Evolutionary conservation across 805 yeast species (phyloP).

Genomic region (Myxozyma vanderwaltii): DNA sequence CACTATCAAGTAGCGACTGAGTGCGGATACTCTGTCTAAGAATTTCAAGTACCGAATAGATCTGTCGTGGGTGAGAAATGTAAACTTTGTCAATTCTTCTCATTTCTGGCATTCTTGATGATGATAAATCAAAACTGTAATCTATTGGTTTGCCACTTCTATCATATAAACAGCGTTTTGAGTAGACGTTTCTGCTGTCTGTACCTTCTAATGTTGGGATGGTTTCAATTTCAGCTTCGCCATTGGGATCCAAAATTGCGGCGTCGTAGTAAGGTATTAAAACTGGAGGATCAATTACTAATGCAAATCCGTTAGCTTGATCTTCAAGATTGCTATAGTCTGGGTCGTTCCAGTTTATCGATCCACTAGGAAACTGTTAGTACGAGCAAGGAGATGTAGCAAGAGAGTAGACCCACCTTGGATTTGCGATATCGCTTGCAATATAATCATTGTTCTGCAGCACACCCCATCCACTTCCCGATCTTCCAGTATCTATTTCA

Average conservation of each 20-base stretch:
- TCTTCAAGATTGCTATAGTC: slow-evolving; percentile 36
- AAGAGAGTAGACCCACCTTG: neutral
- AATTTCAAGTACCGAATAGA: slow-evolving; percentile 18
- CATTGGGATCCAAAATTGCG: slow-evolving; percentile 27
- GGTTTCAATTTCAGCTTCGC: slow-evolving; percentile 17
- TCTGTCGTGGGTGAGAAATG: slow-evolving; percentile 30
- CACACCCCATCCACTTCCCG: slow-evolving; percentile 26
- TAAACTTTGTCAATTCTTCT: slow-evolving; percentile 19
- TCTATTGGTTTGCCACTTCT: slow-evolving; percentile 11
- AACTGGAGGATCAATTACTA: slow-evolving; percentile 44
- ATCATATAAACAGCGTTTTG: slow-evolving; percentile 15
- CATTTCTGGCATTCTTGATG: slow-evolving; percentile 15
- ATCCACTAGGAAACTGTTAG: slow-evolving; percentile 3
- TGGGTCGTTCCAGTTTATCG: slow-evolving; percentile 25
- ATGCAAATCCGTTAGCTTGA: slow-evolving; percentile 39
- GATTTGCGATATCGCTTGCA: slow-evolving; percentile 9
- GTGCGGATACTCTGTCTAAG: slow-evolving; percentile 25
- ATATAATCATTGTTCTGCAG: slow-evolving; percentile 26
- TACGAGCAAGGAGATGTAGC: neutral
- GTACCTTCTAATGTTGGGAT: slow-evolving; percentile 11
- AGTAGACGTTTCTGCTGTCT: neutral
- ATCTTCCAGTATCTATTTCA: slow-evolving; percentile 12
- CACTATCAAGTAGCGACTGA: slow-evolving; percentile 19
- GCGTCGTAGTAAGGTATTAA: slow-evolving; percentile 26
- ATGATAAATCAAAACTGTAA: slow-evolving; percentile 11